Conservation (phyloP, 441 rosid species). For the Cnidoscolus chayamansa region DNA sequence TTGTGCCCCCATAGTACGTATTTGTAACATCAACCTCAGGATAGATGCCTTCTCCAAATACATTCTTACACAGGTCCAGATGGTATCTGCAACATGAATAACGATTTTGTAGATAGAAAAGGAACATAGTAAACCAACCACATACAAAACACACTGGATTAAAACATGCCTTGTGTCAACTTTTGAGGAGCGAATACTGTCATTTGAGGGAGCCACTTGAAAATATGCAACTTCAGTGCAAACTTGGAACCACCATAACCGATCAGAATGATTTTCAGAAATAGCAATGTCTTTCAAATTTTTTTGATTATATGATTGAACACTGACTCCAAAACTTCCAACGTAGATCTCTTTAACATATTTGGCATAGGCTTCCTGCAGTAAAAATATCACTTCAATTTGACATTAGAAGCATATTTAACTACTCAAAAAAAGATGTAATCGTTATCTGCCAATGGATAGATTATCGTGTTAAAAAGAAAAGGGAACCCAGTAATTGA, state of each 20-base stretch:
- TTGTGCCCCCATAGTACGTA: conserved; percentile 80
- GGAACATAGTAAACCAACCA: conserved; percentile 8
- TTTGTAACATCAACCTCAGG: conserved; percentile 85
- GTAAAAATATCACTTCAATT: background rate
- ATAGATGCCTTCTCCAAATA: conserved; percentile 72
- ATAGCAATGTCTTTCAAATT: conserved; percentile 52
- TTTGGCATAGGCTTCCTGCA: conserved; percentile 74
- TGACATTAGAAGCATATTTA: conserved; percentile 8
- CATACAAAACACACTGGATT: conserved; percentile 3
- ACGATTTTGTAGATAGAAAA: background rate
- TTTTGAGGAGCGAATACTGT: conserved; percentile 82
- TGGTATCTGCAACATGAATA: conserved; percentile 57
- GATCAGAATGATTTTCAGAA: conserved; percentile 43
- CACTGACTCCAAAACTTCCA: conserved; percentile 40
- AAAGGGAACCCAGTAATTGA: background rate
- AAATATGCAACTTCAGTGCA: conserved; percentile 96
- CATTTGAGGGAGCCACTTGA: conserved; percentile 89
- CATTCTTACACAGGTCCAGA: conserved; percentile 75
- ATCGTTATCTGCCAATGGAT: background rate
- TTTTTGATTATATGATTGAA: conserved; percentile 56
- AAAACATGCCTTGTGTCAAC: conserved; percentile 61
- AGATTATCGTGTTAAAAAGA: background rate
- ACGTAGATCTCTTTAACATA: conserved; percentile 54
- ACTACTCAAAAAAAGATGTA: background rate
- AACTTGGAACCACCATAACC: conserved; percentile 97